Percentiles rank a stretch among this genome's conserved stretches.
Evolutionary conservation across 2,329 filamentous ascomycete species (phyloP).

Genomic region (Eurotiales sp.): DNA sequence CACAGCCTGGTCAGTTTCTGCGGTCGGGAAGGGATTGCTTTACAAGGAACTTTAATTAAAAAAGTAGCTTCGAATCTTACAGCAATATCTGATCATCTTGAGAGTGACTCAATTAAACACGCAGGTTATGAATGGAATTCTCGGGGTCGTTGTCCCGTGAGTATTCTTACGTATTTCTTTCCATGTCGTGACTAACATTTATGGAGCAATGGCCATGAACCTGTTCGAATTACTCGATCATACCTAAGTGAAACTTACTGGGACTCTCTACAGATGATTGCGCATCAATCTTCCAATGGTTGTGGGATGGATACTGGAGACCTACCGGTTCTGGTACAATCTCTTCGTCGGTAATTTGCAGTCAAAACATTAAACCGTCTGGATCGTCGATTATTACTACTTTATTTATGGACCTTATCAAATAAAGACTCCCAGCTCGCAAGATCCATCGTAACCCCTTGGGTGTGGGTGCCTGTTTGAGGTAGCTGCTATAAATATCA

Average conservation of each 20-base stretch:
- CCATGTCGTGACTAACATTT: too few relatives aligned
- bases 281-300: constrained; percentile 7
- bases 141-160: constrained; percentile 5
- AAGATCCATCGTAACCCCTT: background rate
- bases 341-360: constrained; percentile 1
- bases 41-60: constrained; percentile 23
- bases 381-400: background rate
- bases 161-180: too few relatives aligned
- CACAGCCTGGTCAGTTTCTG: background rate
- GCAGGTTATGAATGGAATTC: constrained; percentile 9
- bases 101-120: constrained; percentile 1
- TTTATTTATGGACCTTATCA: background rate
- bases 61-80: background rate
- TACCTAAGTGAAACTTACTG: constrained; percentile 3
- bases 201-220: background rate
- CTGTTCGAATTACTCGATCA: background rate
- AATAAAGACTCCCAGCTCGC: background rate
- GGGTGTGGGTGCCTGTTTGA: constrained; percentile 9
- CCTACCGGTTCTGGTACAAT: constrained; percentile 4
- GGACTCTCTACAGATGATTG: constrained; percentile 11
- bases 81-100: background rate
- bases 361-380: too few relatives aligned
- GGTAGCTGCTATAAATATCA: background rate
- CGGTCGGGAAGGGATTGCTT: constrained; percentile 29
- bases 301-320: constrained; percentile 10